Evolutionary conservation across 1,284 basidiomycete genomes (phyloP).

Genomic region (Caloboletus inedulis): DNA sequence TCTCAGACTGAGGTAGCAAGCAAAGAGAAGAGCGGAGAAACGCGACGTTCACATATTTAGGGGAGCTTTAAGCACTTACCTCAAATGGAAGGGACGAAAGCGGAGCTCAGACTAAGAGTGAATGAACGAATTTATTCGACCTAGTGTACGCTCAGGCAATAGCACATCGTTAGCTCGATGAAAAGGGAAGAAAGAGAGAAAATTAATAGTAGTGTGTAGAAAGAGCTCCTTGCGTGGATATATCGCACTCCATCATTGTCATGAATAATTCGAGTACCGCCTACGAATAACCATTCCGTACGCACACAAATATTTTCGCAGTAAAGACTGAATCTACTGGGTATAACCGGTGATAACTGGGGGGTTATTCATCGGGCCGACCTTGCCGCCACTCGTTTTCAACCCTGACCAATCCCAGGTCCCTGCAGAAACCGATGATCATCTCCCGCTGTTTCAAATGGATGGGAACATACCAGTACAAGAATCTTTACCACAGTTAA

Average conservation of each 20-base stretch:
- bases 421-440: slow-evolving; percentile 29
- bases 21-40: background rate
- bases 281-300: background rate
- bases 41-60: background rate
- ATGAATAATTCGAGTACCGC: background rate
- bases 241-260: background rate
- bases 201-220: too few relatives aligned
- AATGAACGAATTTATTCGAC: too few relatives aligned
- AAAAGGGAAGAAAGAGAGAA: too few relatives aligned
- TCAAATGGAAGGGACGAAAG: background rate
- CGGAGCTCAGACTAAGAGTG: too few relatives aligned
- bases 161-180: too few relatives aligned
- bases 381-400: slow-evolving; percentile 42
- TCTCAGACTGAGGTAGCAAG: background rate
- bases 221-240: too few relatives aligned
- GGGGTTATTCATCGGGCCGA: slow-evolving; percentile 40
- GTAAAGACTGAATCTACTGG: slow-evolving; percentile 19
- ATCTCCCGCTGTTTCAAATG: background rate
- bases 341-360: slow-evolving; percentile 34
- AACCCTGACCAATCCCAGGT: slow-evolving; percentile 54
- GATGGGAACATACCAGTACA: slow-evolving; percentile 37
- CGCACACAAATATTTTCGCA: background rate
- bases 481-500: slow-evolving; percentile 45
- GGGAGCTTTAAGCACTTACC: background rate
- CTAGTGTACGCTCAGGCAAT: too few relatives aligned